Conservation (phyloP, 192 early-diverging fungal species). For the Coemansia asiatica region DNA sequence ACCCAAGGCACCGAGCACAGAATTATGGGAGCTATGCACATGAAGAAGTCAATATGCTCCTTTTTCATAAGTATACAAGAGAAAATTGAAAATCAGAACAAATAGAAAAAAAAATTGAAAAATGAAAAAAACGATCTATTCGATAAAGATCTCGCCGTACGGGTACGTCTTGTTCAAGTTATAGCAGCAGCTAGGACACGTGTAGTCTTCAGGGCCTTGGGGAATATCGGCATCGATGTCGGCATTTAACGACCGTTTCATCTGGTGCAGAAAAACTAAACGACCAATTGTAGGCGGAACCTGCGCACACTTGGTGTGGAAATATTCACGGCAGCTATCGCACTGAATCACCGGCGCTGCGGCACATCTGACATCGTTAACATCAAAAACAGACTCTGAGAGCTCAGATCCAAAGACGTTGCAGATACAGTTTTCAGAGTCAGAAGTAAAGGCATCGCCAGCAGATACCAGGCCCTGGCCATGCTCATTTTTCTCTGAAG, state of each 20-base stretch:
- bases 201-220: constrained; percentile 17
- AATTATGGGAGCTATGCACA: neutral
- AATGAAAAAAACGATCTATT: constrained; percentile 3
- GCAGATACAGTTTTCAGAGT: constrained; percentile 51
- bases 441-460: constrained; percentile 17
- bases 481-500: neutral
- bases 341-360: constrained; percentile 60
- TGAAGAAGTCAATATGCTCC: neutral
- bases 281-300: constrained; percentile 38
- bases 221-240: constrained; percentile 25
- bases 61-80: neutral
- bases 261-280: constrained; percentile 32
- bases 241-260: constrained; percentile 27
- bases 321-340: constrained; percentile 63
- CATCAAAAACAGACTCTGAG: constrained; percentile 3
- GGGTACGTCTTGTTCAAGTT: constrained; percentile 17
- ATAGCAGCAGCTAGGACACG: constrained; percentile 47
- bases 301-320: constrained; percentile 61
- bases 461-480: constrained; percentile 30
- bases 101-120: neutral
- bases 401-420: constrained; percentile 16
- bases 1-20: neutral
- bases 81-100: neutral
- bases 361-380: constrained; percentile 11
- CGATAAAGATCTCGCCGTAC: constrained; percentile 45